phyloP scores from a whole-genome alignment of 2,329 filamentous ascomycete genomes.

The Ophiostoma pallidulum region DNA sequence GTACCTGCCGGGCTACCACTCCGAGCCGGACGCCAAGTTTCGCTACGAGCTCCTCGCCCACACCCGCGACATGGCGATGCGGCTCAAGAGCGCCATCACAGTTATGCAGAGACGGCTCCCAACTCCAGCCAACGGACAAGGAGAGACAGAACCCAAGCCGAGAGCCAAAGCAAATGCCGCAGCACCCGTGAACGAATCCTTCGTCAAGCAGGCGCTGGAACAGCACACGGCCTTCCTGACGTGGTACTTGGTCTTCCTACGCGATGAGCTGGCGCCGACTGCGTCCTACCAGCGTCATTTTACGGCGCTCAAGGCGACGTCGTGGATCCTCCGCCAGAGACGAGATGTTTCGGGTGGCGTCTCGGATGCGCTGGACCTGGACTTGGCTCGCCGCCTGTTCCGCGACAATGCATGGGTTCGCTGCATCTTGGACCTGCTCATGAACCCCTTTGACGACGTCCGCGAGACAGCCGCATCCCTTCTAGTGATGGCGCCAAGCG shows the following conservation, averaged over 20 bases:
- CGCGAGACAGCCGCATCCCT: constrained; percentile 48
- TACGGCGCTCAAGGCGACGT: constrained; percentile 63
- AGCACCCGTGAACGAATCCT: background rate
- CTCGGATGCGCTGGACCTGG: constrained; percentile 20
- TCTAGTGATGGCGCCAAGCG: constrained; percentile 39
- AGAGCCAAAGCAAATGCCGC: background rate
- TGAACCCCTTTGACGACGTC: constrained; percentile 92
- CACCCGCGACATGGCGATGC: constrained; percentile 66
- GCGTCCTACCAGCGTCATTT: constrained; percentile 87
- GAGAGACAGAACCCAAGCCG: constrained; percentile 6
- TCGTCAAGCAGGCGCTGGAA: constrained; percentile 24
- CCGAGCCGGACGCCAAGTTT: constrained; percentile 78
- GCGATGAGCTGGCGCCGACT: constrained; percentile 64
- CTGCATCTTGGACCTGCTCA: constrained; percentile 64
- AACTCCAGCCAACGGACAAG: constrained; percentile 26
- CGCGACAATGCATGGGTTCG: constrained; percentile 44
- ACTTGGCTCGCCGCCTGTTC: constrained; percentile 22
- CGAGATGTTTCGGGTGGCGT: constrained; percentile 38
- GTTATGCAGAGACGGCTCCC: constrained; percentile 39
- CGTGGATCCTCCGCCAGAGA: constrained; percentile 58
- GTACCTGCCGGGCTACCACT: constrained; percentile 62
- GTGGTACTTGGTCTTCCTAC: constrained; percentile 67
- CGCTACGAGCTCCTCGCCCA: constrained; percentile 70
- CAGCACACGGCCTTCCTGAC: constrained; percentile 56
- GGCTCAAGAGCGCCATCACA: constrained; percentile 58